phyloP scores from a whole-genome alignment of 345 rosid species.

The Eucalyptus viminalis region DNA sequence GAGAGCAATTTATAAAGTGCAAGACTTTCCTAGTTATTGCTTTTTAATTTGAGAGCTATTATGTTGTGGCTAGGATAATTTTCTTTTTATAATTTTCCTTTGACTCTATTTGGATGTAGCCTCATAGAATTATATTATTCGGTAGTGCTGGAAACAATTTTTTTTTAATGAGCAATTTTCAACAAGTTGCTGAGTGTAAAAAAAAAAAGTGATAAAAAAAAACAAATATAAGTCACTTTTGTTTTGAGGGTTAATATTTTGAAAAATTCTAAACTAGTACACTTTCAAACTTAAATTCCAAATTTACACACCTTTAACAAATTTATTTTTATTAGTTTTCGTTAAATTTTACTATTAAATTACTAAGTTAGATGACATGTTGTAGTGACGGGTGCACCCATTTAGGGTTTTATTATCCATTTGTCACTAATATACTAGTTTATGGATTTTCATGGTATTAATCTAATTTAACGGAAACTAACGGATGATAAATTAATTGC shows the following conservation, averaged over 20 bases:
- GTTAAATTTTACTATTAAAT: too few species aligned
- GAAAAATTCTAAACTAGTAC: too few species aligned
- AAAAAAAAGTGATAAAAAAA: neutral
- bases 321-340: accelerated
- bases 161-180: neutral
- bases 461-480: too few species aligned
- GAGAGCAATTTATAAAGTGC: neutral
- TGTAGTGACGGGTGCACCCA: too few species aligned
- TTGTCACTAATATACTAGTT: accelerated
- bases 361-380: too few species aligned
- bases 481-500: too few species aligned
- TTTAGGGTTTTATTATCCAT: too few species aligned
- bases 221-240: neutral
- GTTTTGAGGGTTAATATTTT: neutral
- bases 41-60: neutral
- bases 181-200: neutral
- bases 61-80: neutral
- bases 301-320: too few species aligned
- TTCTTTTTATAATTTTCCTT: neutral
- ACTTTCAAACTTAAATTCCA: too few species aligned
- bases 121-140: neutral
- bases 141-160: neutral
- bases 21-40: neutral
- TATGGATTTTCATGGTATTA: too few species aligned
- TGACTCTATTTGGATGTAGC: neutral